Base-by-base conservation (phyloP, 2,329 filamentous ascomycete species). In the Beauveria brongniartii region DNA sequence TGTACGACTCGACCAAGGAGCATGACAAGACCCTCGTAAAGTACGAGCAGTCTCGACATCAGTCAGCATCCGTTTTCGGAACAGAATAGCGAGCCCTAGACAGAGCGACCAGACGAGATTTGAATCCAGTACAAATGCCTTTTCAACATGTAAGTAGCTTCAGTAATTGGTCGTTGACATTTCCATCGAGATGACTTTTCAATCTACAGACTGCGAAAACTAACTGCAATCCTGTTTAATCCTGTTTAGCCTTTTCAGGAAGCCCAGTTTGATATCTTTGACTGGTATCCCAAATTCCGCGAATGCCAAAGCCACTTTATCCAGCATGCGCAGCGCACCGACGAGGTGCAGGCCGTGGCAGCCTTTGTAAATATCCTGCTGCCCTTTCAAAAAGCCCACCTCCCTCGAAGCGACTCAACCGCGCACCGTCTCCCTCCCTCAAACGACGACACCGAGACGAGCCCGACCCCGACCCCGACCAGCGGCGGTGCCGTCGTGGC, bases 231-330 rank as follows among this genome's bases (percentile, higher is more conserved):
- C 18, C 2, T 16, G 8, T 22, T n/a, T 1, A 3, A 3, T 50
- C 5, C 3, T 28, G 1, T 22, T 10, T 16, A 81, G 78, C 75
- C 77, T 7, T 79, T 80, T 63, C 72, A 77, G 63, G 75, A 79
- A 63, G 70, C 72, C 57, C 75, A 80, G 53, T 87, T 92, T 74
- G 89, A 93, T 73, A 89, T 97, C 65, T 88, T 97, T 71, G 89
- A 92, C 63, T 97, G 94, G 94, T 90, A 96, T 72, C 90, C 91
- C 10, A 88, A 89, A 63, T 96, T 95, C 73, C 88, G 94, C 74
- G 92, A 86, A 65, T 99, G 94, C 75, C 86, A 93, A 66, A 85
- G 85, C 61, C 97, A 93, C 77, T 99, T 97, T 71, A 79, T 97
- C 69, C 91, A 97, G 69, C 87, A 93, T 70, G 91, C 92, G 7